A percentile compares a stretch with the other conserved stretches of the same genome.
Conservation (phyloP, 176 grass and related monocot species). For the Miscanthus lutarioriparius region DNA sequence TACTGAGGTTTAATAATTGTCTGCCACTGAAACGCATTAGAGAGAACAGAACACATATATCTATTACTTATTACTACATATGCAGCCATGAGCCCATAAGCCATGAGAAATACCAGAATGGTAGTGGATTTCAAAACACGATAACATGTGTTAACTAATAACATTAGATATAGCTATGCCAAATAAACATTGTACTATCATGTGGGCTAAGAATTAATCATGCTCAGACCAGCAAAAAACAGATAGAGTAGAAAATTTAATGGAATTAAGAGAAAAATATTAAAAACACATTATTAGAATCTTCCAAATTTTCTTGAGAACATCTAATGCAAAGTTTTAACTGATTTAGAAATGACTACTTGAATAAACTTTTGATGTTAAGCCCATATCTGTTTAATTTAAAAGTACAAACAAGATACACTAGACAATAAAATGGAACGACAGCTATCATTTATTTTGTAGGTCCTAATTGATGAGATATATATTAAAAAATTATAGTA, state of each 20-base stretch:
- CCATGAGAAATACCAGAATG: not conserved
- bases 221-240: not conserved
- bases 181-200: not conserved
- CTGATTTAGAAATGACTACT: not conserved
- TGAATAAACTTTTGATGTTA: not conserved
- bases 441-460: not conserved
- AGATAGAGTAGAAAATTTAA: not conserved
- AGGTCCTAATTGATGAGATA: not conserved
- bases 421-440: not conserved
- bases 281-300: slow-evolving; percentile 13
- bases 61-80: not conserved
- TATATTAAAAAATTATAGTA: not conserved
- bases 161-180: not conserved
- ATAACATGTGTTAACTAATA: not conserved
- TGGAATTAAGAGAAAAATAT: not conserved
- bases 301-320: not conserved
- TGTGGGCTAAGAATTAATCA: not conserved
- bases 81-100: not conserved
- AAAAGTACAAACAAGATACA: not conserved
- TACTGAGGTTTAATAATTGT: slow-evolving; percentile 75
- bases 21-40: slow-evolving; percentile 28
- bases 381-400: not conserved
- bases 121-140: not conserved
- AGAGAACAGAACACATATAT: not conserved
- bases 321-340: not conserved